These are phyloP conservation scores for Cunninghamia lanceolata DNA, from an alignment of 75 land plant species.

Conservation along the genomic window DNA sequence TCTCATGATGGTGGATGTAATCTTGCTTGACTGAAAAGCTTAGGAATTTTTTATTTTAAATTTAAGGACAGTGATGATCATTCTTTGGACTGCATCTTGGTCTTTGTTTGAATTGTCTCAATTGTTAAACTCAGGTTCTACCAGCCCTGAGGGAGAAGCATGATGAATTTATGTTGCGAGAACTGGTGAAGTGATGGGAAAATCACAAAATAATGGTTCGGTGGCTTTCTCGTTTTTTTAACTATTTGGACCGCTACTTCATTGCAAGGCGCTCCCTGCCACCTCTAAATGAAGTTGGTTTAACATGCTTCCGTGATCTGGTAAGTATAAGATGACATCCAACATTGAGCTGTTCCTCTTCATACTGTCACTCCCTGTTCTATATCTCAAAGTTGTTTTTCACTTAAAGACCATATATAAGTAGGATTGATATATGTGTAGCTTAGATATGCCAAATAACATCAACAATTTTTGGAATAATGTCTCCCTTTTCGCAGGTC, in stretches of 20 bases:
- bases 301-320: slow-evolving; percentile 82
- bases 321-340: slow-evolving; percentile 23
- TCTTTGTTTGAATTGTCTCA: not conserved
- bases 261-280: slow-evolving; percentile 87
- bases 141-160: slow-evolving; percentile 92
- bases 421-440: not conserved
- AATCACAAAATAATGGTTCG: slow-evolving; percentile 97
- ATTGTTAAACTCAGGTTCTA: slow-evolving; percentile 51
- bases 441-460: not conserved
- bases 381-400: not conserved
- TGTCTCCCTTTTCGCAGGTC: slow-evolving; percentile 45
- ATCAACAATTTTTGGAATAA: not conserved
- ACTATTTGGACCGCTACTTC: slow-evolving; percentile 89
- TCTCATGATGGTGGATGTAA: not conserved
- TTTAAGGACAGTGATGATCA: not conserved
- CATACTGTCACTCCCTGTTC: not conserved
- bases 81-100: not conserved
- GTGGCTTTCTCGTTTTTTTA: slow-evolving; percentile 91
- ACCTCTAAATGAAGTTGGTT: slow-evolving; percentile 81
- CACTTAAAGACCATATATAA: not conserved
- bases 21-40: not conserved
- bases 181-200: slow-evolving; percentile 88
- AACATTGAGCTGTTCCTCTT: not conserved
- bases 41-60: not conserved
- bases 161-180: slow-evolving; percentile 93